Evolutionary conservation across 2,329 filamentous ascomycete species (phyloP).

Genomic region (Penicillium sp.): DNA sequence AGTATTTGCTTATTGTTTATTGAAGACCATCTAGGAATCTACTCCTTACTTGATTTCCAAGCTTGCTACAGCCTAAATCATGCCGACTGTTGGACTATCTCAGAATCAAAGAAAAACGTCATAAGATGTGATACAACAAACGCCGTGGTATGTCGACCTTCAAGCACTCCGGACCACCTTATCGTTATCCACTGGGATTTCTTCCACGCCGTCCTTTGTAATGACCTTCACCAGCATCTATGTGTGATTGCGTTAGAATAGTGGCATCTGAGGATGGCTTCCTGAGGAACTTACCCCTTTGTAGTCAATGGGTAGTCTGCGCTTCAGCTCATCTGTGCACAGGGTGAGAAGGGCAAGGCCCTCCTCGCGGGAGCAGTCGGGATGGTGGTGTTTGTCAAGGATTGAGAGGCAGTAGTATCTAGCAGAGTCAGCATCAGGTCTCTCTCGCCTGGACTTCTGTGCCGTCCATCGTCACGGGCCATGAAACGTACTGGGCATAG

Average conservation of each 20-base stretch:
- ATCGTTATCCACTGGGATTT: constrained; percentile 82
- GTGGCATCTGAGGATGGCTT: background rate
- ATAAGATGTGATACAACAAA: constrained; percentile 30
- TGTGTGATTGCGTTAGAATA: constrained; percentile 16
- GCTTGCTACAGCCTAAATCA: constrained; percentile 5
- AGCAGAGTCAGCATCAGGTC: constrained; percentile 16
- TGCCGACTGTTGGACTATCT: constrained; percentile 25
- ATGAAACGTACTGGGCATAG: constrained; percentile 77
- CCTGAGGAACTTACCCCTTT: constrained; percentile 70
- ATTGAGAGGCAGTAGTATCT: constrained; percentile 98
- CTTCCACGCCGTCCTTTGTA: constrained; percentile 86
- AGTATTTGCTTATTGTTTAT: background rate
- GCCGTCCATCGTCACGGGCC: background rate
- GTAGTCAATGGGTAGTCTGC: constrained; percentile 96
- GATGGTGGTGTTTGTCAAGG: constrained; percentile 97
- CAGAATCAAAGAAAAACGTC: constrained; percentile 32
- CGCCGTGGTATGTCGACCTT: constrained; percentile 29
- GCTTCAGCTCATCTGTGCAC: constrained; percentile 96
- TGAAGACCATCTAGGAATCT: background rate
- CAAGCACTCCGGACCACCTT: constrained; percentile 53
- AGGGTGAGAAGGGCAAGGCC: constrained; percentile 89
- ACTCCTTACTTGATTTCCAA: constrained; percentile 2
- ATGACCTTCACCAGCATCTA: constrained; percentile 74
- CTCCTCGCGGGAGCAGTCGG: constrained; percentile 83
- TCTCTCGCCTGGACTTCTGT: background rate